Evolutionary conservation across 441 rosid species (phyloP).

Genomic region (Biscutella auriculata): DNA sequence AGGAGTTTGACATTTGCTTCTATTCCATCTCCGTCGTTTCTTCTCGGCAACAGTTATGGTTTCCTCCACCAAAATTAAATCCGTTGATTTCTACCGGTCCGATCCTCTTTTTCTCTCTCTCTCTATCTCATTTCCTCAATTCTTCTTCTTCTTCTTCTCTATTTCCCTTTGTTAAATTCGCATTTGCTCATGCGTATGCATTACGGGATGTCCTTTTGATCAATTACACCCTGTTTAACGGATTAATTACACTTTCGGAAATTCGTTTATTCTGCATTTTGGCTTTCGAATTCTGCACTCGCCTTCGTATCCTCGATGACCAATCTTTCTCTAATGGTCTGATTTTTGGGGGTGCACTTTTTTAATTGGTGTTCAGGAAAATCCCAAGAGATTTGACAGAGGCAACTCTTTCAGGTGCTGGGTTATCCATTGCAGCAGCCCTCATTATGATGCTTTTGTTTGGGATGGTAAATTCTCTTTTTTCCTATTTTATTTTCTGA

Average conservation of each 20-base stretch:
- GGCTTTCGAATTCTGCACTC: neutral
- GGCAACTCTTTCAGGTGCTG: constrained; percentile 92
- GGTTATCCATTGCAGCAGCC: constrained; percentile 80
- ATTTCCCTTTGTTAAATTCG: neutral
- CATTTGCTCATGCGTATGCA: neutral
- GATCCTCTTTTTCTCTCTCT: constrained; percentile 1
- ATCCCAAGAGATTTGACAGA: constrained; percentile 95
- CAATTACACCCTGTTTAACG: no score
- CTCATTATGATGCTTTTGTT: constrained; percentile 76
- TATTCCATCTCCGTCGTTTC: neutral
- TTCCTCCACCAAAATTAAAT: constrained; percentile 63
- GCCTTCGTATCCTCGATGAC: neutral
- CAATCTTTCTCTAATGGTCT: neutral
- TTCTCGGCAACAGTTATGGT: constrained; percentile 36
- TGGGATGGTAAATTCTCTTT: constrained; percentile 61
- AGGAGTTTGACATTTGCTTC: neutral
- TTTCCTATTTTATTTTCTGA: neutral
- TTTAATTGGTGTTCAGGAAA: constrained; percentile 44
- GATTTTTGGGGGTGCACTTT: neutral
- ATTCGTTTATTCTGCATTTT: no score
- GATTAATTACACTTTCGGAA: no score
- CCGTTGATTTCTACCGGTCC: constrained; percentile 90
- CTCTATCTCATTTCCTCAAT: neutral
- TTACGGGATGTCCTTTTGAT: no score
- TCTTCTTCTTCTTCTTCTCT: no score